phyloP scores from a whole-genome alignment of 352 stramenopile species.

The Globisporangium parvum region DNA sequence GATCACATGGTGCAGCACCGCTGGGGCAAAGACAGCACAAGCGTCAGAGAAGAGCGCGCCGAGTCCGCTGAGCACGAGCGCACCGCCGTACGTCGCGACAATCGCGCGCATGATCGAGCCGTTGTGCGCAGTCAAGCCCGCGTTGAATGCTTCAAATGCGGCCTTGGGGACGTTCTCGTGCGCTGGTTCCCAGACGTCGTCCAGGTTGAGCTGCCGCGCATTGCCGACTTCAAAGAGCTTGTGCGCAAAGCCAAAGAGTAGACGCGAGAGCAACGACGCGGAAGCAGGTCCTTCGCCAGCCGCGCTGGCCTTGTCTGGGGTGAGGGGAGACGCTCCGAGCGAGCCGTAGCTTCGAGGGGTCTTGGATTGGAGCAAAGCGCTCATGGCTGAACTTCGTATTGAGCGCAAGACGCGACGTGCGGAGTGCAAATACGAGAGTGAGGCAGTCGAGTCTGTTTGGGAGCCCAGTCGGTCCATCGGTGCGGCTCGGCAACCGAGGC shows the following conservation, averaged over 20 bases:
- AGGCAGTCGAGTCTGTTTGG: too few species aligned
- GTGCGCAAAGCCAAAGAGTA: constrained; percentile 44
- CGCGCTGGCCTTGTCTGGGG: too few species aligned
- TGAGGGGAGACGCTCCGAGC: too few species aligned
- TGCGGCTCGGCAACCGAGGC: too few species aligned
- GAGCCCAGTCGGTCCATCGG: too few species aligned
- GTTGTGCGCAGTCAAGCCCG: constrained; percentile 14
- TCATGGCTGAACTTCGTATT: too few species aligned
- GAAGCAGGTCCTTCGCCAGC: too few species aligned
- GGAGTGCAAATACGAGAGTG: too few species aligned
- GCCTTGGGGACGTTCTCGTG: constrained; percentile 17
- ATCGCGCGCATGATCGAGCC: constrained; percentile 24
- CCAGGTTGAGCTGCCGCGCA: constrained; percentile 26
- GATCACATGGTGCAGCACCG: constrained; percentile 42
- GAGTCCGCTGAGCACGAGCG: constrained; percentile 24
- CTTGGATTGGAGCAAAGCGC: too few species aligned
- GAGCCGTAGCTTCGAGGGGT: too few species aligned
- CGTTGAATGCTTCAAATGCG: constrained; percentile 23
- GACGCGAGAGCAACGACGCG: constrained; percentile 16
- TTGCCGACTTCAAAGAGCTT: constrained; percentile 37
- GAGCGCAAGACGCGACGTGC: too few species aligned
- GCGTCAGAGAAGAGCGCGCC: constrained; percentile 22
- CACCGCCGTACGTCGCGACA: constrained; percentile 16
- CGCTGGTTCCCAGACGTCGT: constrained; percentile 40
- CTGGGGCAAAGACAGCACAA: constrained; percentile 33